These are phyloP conservation scores for Cladobotryum protrusum DNA, from an alignment of 2,329 filamentous ascomycete genomes.

Conservation along the genomic window DNA sequence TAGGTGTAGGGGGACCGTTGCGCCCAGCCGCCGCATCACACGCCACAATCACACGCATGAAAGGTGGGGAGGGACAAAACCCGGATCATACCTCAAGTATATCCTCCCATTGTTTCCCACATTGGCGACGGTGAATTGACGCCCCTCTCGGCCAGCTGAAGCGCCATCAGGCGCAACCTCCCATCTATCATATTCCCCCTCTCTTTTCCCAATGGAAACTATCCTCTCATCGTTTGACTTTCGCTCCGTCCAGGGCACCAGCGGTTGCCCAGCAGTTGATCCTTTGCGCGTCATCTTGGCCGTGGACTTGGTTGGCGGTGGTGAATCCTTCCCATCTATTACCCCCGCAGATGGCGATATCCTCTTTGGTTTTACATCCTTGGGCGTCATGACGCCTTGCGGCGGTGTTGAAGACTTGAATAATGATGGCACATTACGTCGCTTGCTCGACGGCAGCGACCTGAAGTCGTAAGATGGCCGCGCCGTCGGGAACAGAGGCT, in stretches of 20 bases:
- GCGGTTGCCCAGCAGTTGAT: slow-evolving; percentile 26
- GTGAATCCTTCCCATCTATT: slow-evolving; percentile 9
- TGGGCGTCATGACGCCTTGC: slow-evolving; percentile 1
- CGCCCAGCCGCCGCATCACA: neutral
- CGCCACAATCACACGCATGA: neutral
- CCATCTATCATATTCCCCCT: slow-evolving; percentile 48
- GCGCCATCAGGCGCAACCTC: slow-evolving; percentile 55
- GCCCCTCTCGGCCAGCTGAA: slow-evolving; percentile 57
- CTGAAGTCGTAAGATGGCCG: slow-evolving; percentile 11
- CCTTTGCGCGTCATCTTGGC: slow-evolving; percentile 13
- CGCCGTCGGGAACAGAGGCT: slow-evolving; percentile 14
- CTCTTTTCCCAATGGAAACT: slow-evolving; percentile 39
- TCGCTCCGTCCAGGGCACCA: slow-evolving; percentile 43
- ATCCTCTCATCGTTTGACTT: slow-evolving; percentile 36
- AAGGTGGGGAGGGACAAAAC: neutral
- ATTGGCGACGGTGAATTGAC: slow-evolving; percentile 73
- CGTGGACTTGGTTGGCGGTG: slow-evolving; percentile 9
- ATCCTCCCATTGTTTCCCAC: slow-evolving; percentile 79
- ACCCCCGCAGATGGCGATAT: neutral
- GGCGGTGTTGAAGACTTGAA: slow-evolving; percentile 1
- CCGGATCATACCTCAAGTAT: slow-evolving; percentile 62
- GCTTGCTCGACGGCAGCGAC: slow-evolving; percentile 6
- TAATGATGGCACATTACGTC: slow-evolving; percentile 4
- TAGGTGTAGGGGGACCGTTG: neutral
- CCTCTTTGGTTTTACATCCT: slow-evolving; percentile 8